Evolutionary conservation across 345 rosid genomes (phyloP).

Genomic region (Salix caprea): DNA sequence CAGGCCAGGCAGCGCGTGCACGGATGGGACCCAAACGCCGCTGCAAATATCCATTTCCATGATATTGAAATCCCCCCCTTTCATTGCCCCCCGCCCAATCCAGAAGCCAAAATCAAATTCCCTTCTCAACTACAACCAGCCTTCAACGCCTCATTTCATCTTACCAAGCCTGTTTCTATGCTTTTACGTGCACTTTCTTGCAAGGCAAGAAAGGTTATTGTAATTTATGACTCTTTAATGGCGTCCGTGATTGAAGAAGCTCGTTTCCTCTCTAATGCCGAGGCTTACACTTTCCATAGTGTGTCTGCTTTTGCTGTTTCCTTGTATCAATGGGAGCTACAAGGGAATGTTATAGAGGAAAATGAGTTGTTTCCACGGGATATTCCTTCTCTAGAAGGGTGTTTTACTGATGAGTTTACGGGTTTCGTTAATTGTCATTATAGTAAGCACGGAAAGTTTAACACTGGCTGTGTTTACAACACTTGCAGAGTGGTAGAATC

Average conservation of each 20-base stretch:
- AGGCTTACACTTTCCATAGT: constrained; percentile 40
- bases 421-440: constrained; percentile 25
- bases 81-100: constrained; percentile 30
- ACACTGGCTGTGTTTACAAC: constrained; percentile 38
- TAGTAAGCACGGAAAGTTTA: not conserved
- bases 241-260: constrained; percentile 37
- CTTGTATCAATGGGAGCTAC: constrained; percentile 16
- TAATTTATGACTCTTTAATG: constrained; percentile 44
- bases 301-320: constrained; percentile 33
- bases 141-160: constrained; percentile 30
- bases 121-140: constrained; percentile 44
- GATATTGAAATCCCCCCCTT: constrained; percentile 32
- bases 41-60: constrained; percentile 30
- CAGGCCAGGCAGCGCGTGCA: constrained; percentile 38
- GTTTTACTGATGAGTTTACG: constrained; percentile 34
- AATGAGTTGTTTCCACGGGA: constrained; percentile 6
- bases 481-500: constrained; percentile 39
- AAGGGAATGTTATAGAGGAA: constrained; percentile 11
- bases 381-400: constrained; percentile 42
- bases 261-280: constrained; percentile 24
- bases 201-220: constrained; percentile 22
- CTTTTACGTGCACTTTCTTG: constrained; percentile 28
- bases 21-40: constrained; percentile 23
- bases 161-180: constrained; percentile 19
- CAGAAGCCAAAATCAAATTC: constrained; percentile 30